phyloP scores from a whole-genome alignment of 2,329 filamentous ascomycete species.

The Zymoseptoria passerinii region DNA sequence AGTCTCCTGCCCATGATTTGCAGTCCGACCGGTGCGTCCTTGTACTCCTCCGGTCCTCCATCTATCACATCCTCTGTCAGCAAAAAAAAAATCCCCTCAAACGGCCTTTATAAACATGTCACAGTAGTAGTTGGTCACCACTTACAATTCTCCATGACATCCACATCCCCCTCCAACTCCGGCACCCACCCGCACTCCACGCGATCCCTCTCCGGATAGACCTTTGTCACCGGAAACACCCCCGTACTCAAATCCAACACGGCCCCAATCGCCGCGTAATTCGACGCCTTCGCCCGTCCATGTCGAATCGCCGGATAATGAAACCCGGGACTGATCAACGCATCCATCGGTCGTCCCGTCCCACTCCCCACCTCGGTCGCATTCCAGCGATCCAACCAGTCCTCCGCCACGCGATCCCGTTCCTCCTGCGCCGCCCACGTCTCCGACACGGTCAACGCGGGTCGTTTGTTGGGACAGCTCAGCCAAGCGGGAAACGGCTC shows the following conservation, averaged over 20 bases:
- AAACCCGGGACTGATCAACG: constrained; percentile 10
- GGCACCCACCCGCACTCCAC: constrained; percentile 2
- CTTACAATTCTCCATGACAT: constrained; percentile 6
- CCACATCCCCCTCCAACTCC: constrained; percentile 6
- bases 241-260: constrained; percentile 10
- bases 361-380: constrained; percentile 3
- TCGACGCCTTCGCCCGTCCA: constrained; percentile 7
- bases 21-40: constrained; percentile 44
- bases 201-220: constrained; percentile 11
- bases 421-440: constrained; percentile 12
- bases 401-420: constrained; percentile 4
- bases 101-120: too few species aligned
- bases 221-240: constrained; percentile 14
- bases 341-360: constrained; percentile 11
- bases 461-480: constrained; percentile 5
- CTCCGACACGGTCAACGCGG: constrained; percentile 7
- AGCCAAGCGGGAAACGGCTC: constrained; percentile 2
- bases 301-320: constrained; percentile 11
- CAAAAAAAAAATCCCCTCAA: too few species aligned
- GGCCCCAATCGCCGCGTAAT: constrained; percentile 8
- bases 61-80: not conserved
- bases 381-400: constrained; percentile 12
- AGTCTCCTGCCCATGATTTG: constrained; percentile 47
- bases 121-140: too few species aligned
- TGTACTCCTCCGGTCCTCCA: constrained; percentile 35